phyloP scores from a whole-genome alignment of 768 basidiomycete genomes.

The Russula olivacea region DNA sequence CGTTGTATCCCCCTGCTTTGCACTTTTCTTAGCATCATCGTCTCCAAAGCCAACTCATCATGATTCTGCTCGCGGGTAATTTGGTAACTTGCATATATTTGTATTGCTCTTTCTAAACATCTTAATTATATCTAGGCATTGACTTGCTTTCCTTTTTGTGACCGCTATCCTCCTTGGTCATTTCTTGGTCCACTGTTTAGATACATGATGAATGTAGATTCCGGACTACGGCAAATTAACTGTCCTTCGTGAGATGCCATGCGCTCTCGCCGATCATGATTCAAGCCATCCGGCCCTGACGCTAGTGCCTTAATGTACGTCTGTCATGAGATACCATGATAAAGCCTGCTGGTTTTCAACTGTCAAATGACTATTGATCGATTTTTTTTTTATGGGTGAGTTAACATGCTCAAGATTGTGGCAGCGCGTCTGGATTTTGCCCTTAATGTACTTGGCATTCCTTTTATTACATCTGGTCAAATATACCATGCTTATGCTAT shows the following conservation, averaged over 20 bases:
- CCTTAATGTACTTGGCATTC: background rate
- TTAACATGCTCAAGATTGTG: background rate
- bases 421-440: background rate
- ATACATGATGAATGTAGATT: background rate
- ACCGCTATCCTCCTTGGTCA: background rate
- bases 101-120: background rate
- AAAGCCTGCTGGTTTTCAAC: background rate
- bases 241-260: too few species aligned
- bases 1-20: background rate
- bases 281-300: background rate
- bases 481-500: background rate
- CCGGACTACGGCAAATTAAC: background rate
- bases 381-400: background rate
- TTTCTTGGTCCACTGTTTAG: background rate
- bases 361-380: background rate
- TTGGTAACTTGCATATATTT: background rate
- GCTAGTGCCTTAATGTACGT: background rate
- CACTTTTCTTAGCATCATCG: background rate
- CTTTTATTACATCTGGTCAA: background rate
- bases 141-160: background rate
- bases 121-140: slow-evolving; percentile 11
- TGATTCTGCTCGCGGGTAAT: background rate
- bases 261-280: background rate
- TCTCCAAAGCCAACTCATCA: background rate
- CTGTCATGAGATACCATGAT: background rate